Evolutionary conservation across 73 alveolate species (phyloP).

Genomic region (Diophrys sp.): DNA sequence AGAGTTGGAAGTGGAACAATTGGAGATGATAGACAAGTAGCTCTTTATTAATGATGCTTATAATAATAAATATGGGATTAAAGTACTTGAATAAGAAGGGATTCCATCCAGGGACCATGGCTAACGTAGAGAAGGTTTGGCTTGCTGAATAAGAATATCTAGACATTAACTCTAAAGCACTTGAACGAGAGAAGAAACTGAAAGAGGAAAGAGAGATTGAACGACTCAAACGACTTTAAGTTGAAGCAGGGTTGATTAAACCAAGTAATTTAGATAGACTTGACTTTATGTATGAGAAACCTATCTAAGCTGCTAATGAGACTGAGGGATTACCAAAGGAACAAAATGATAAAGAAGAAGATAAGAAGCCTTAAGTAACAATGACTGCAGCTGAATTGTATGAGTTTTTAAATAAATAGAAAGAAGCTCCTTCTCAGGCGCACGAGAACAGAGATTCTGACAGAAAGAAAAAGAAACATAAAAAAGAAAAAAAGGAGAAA

Average conservation of each 20-base stretch:
- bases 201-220: conserved; percentile 79
- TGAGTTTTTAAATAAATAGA: conserved; percentile 3
- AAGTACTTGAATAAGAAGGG: conserved; percentile 66
- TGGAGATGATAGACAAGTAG: too few species aligned
- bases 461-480: conserved; percentile 22
- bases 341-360: conserved; percentile 36
- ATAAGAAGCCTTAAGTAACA: too few species aligned
- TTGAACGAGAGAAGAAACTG: conserved; percentile 73
- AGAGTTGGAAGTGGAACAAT: too few species aligned
- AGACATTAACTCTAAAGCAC: conserved; percentile 59
- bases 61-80: conserved; percentile 58
- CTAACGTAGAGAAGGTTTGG: conserved; percentile 76
- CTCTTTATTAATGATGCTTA: too few species aligned
- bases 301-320: background rate
- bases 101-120: conserved; percentile 82
- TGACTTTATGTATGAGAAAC: conserved; percentile 84
- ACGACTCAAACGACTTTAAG: conserved; percentile 70
- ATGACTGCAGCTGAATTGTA: background rate
- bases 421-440: background rate
- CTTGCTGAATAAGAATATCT: conserved; percentile 66
- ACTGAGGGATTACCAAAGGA: conserved; percentile 75
- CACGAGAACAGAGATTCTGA: conserved; percentile 8
- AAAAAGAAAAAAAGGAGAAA: conserved; percentile 22
- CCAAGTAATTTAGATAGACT: conserved; percentile 67
- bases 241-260: conserved; percentile 69